phyloP scores from a whole-genome alignment of 768 basidiomycete genomes.

The Lentinula lateritia region DNA sequence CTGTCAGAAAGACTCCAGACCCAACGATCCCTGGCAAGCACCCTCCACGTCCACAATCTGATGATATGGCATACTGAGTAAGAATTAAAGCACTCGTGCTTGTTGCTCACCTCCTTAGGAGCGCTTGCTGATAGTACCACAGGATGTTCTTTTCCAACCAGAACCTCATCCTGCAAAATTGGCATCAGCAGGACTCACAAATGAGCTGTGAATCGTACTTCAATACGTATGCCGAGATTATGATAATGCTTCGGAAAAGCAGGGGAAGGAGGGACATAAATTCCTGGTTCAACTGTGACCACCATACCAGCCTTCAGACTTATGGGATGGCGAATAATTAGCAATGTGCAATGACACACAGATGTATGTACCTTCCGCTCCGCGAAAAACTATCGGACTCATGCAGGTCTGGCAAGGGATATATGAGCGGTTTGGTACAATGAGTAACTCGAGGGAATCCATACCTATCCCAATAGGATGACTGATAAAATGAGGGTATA shows the following conservation, averaged over 20 bases:
- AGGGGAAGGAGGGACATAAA: slow-evolving; percentile 80
- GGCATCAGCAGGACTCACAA: slow-evolving; percentile 4
- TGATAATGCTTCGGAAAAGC: slow-evolving; percentile 87
- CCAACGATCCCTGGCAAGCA: slow-evolving; percentile 68
- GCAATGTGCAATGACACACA: slow-evolving; percentile 18
- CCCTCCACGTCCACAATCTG: slow-evolving; percentile 75
- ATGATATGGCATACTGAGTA: neutral
- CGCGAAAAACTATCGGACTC: slow-evolving; percentile 68
- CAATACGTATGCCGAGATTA: slow-evolving; percentile 88
- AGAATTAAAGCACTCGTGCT: neutral
- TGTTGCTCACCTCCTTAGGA: slow-evolving; percentile 54
- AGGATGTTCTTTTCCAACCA: slow-evolving; percentile 43
- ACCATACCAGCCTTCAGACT: slow-evolving; percentile 85
- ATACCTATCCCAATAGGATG: slow-evolving; percentile 89
- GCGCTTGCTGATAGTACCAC: slow-evolving; percentile 47
- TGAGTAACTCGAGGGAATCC: slow-evolving; percentile 15
- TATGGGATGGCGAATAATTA: neutral
- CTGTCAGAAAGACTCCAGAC: slow-evolving; percentile 39
- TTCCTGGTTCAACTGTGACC: slow-evolving; percentile 88
- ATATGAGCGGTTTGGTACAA: neutral
- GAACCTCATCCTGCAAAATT: slow-evolving; percentile 44
- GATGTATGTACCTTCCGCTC: slow-evolving; percentile 31
- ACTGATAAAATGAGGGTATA: slow-evolving; percentile 92
- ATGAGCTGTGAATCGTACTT: slow-evolving; percentile 36
- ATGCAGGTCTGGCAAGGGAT: slow-evolving; percentile 62